phyloP scores from a whole-genome alignment of 345 rosid genomes.

The Eucalyptus brandiana region DNA sequence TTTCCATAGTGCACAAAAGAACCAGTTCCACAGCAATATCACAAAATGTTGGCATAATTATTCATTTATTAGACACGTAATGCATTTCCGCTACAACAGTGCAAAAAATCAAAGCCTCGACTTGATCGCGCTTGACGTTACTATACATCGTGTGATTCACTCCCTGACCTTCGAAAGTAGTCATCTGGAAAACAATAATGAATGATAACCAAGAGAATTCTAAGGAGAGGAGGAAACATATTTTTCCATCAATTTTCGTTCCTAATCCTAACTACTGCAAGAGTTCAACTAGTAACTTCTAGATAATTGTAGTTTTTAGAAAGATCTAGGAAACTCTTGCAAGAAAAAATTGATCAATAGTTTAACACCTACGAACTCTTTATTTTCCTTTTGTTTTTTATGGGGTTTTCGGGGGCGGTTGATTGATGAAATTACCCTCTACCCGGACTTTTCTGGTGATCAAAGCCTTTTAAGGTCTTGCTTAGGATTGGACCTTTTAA shows the following conservation, averaged over 20 bases:
- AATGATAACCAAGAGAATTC: background rate
- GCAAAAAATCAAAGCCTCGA: background rate
- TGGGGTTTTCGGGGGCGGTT: background rate
- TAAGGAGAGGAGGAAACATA: background rate
- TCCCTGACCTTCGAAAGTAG: background rate
- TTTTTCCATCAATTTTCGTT: background rate
- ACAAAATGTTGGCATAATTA: background rate
- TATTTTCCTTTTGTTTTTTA: no score
- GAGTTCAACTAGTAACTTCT: background rate
- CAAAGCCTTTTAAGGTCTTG: no score
- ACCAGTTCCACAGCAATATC: background rate
- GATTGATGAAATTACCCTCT: background rate
- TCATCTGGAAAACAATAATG: background rate
- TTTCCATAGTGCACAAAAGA: background rate
- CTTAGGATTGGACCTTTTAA: no score
- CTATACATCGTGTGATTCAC: background rate
- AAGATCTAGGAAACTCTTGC: fast-evolving
- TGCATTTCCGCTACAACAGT: fast-evolving
- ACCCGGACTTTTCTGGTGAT: no score
- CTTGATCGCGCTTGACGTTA: fast-evolving
- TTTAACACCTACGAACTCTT: no score
- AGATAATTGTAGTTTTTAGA: background rate
- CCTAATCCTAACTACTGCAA: background rate
- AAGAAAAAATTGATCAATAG: background rate
- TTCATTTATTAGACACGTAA: background rate